These are phyloP conservation scores for Chaetoceros muelleri DNA, from an alignment of 108 stramenopile species.

Conservation along the genomic window DNA sequence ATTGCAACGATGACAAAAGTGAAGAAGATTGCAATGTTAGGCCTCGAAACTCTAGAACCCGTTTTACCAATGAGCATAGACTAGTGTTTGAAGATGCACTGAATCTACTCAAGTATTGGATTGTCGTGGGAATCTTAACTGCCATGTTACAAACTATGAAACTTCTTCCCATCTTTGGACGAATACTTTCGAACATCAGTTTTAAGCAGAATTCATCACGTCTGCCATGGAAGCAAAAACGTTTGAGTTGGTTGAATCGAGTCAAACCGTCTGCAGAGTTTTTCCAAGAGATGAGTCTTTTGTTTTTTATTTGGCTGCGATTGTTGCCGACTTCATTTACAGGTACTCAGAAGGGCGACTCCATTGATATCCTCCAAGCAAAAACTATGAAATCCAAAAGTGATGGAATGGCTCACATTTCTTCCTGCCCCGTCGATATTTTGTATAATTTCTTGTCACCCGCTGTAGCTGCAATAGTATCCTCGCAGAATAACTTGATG, in stretches of 20 bases:
- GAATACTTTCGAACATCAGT: conserved; percentile 1
- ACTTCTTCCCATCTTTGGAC: conserved; percentile 41
- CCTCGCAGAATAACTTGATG: conserved; percentile 10
- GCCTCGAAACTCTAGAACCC: not conserved
- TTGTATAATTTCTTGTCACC: conserved; percentile 18
- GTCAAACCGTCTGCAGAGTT: conserved; percentile 8
- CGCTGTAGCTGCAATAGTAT: conserved; percentile 17
- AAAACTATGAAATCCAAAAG: not conserved
- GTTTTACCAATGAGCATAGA: not conserved
- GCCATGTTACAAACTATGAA: conserved; percentile 22
- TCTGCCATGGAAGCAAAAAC: not conserved
- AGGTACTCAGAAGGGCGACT: conserved; percentile 7
- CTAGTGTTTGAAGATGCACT: conserved; percentile 7
- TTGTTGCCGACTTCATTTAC: conserved; percentile 39
- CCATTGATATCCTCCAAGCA: not conserved
- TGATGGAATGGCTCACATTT: not conserved
- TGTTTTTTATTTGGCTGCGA: conserved; percentile 71
- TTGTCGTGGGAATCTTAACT: conserved; percentile 40
- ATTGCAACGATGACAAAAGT: conserved; percentile 18
- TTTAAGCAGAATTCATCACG: not conserved
- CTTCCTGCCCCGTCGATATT: conserved; percentile 21
- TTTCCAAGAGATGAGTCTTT: conserved; percentile 40
- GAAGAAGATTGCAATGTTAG: conserved; percentile 16
- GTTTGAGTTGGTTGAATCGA: not conserved
- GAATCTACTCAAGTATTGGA: conserved; percentile 66